These are phyloP conservation scores for Cucurbita moschata DNA, from an alignment of 306 rosid genomes.

Conservation along the genomic window DNA sequence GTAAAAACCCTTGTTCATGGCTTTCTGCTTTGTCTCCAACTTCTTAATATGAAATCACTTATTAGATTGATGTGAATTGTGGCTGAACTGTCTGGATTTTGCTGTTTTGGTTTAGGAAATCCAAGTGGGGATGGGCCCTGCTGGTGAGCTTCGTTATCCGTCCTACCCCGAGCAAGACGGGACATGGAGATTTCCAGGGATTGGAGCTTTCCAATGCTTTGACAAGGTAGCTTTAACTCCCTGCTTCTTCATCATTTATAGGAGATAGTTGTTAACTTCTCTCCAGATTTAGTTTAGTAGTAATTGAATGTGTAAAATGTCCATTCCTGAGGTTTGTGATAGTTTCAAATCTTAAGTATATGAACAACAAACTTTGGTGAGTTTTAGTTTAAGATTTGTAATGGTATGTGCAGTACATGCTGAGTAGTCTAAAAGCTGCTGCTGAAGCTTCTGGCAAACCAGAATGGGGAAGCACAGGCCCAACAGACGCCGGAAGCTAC, in stretches of 20 bases:
- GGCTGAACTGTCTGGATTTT: too few species aligned
- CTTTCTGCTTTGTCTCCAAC: too few species aligned
- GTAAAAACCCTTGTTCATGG: constrained; percentile 21
- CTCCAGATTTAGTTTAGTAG: neutral
- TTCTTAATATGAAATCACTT: too few species aligned
- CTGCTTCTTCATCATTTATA: neutral
- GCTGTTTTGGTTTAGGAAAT: constrained; percentile 49
- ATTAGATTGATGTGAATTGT: too few species aligned
- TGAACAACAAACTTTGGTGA: neutral
- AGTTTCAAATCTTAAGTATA: neutral
- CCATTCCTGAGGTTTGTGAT: neutral
- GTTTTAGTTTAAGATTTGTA: neutral
- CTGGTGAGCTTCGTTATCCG: constrained; percentile 93
- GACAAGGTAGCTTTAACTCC: constrained; percentile 49
- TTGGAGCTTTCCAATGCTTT: constrained; percentile 53
- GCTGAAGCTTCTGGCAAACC: constrained; percentile 62
- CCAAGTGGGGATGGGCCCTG: constrained; percentile 99
- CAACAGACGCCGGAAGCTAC: constrained; percentile 89
- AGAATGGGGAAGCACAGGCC: constrained; percentile 93
- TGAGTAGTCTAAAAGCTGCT: constrained; percentile 61
- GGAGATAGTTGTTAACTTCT: neutral
- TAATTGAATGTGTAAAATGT: neutral
- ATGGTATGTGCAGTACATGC: constrained; percentile 54
- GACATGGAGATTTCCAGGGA: constrained; percentile 83
- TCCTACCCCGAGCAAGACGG: constrained; percentile 91